Evolutionary conservation across 257 asterid genomes (phyloP), one percentile per base, ranked within the genome.

Genomic region (Coffea eugenioides): DNA sequence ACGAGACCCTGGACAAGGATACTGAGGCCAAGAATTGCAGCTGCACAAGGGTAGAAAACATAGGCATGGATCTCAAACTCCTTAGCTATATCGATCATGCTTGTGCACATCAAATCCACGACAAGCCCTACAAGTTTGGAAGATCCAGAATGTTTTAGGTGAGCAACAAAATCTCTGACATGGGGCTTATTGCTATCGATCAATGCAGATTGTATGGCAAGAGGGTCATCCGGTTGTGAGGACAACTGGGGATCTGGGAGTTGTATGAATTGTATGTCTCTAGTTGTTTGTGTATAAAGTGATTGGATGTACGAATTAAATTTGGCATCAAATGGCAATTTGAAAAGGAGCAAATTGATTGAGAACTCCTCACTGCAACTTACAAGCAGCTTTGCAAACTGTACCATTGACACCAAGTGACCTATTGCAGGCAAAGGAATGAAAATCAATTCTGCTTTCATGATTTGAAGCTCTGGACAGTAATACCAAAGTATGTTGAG

Each of bases 351-450:
- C 2, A 91, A 72, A 76, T 87, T 88, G 83, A 89, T 65, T 43
- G 91, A 84, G 71, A 91, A 82, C 65, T 86, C 84, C 7, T 15
- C 10, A 76, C 90, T 85, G 59, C 85, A 72, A 48, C 43, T 66
- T 27, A 84, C 88, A 67, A 92, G 90, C 82, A 84, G 89, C 88
- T 92, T 88, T 82, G 93, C 92, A 16, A 86, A 25, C 78, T 88
- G 90, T 7, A 92, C 88, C 82, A 88, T 78, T 79, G 97, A 76
- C 52, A 83, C 75, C 67, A 91, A 84, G 82, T 92, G 97, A 61
- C 97, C 89, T 78, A 86, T 87, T 69, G 89, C 89, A 2, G 96
- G 89, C 25, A 84, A 69, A 52, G 97, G 97, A 87, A 92, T 84
- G 87, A 92, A 88, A 41, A 91, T 64, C 0, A 92, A 77, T 43